Conservation (phyloP, 2,329 filamentous ascomycete genomes). For the Stachybotrys chartarum region DNA sequence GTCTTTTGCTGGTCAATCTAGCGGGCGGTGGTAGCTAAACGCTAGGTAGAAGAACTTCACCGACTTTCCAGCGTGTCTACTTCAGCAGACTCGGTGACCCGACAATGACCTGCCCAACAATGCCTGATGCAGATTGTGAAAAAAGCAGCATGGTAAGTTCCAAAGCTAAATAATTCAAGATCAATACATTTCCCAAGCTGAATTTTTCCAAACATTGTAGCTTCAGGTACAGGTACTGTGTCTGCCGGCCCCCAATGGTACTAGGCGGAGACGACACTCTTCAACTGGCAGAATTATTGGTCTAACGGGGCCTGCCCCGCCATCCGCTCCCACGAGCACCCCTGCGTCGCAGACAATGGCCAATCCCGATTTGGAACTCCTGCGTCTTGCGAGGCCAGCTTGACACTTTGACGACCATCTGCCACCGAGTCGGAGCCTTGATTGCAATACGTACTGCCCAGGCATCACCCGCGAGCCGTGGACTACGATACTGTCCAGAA, state of each 20-base stretch:
- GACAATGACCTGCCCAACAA: no score
- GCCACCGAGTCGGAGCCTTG: background rate
- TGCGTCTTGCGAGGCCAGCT: background rate
- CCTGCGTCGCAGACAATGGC: background rate
- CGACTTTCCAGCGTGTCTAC: background rate
- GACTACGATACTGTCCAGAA: no score
- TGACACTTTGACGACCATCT: background rate
- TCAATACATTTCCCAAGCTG: no score
- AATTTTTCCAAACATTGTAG: no score
- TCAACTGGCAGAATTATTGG: background rate
- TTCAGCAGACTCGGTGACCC: no score
- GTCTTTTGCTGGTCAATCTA: background rate
- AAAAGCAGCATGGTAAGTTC: no score
- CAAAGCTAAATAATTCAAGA: no score
- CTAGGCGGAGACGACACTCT: no score
- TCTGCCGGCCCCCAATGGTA: no score
- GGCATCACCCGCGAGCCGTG: background rate
- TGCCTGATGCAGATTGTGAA: no score
- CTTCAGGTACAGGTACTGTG: no score
- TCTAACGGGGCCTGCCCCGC: conserved; percentile 1
- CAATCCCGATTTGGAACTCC: background rate
- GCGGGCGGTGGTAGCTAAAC: no score
- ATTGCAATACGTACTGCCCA: background rate
- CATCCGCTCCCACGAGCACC: background rate
- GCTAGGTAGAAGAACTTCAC: background rate